A percentile compares a stretch with the other conserved stretches of the same genome.
phyloP scores from a whole-genome alignment of 2,329 filamentous ascomycete genomes.

The Stemphylium lycopersici region DNA sequence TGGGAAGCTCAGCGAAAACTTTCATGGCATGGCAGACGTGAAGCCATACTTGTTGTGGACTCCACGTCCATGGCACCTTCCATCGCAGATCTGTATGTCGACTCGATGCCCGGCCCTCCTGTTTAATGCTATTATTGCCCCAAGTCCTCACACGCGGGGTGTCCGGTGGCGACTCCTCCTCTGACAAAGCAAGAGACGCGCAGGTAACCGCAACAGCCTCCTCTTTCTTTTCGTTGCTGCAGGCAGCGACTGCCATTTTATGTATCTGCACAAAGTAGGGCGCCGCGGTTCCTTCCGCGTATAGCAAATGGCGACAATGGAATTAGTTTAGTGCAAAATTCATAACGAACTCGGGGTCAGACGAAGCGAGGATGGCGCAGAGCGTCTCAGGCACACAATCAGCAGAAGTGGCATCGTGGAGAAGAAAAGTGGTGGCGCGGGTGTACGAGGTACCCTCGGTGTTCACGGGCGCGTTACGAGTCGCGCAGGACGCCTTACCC shows the following conservation, averaged over 20 bases:
- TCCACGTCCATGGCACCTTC: constrained; percentile 5
- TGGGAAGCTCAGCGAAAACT: background rate
- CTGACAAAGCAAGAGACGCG: background rate
- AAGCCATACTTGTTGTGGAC: constrained; percentile 1
- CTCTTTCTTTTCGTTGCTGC: background rate
- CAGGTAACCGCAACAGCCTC: background rate
- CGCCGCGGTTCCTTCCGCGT: no score
- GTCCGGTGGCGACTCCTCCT: background rate
- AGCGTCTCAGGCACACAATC: no score
- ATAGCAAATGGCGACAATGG: background rate
- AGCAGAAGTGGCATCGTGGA: background rate
- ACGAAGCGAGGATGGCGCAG: background rate
- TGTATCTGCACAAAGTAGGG: background rate
- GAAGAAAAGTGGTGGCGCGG: background rate
- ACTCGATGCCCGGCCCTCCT: background rate
- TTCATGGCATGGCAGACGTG: background rate
- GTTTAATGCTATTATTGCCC: constrained; percentile 3
- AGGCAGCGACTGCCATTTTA: background rate
- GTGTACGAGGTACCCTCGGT: background rate
- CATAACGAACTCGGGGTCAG: constrained; percentile 2
- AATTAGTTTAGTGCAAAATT: background rate
- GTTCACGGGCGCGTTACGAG: background rate
- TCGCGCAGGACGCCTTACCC: constrained; percentile 11
- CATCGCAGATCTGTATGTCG: background rate
- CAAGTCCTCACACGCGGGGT: constrained; percentile 8